Evolutionary conservation across 768 basidiomycete species (phyloP).

Genomic region (Termitomyces sp.): DNA sequence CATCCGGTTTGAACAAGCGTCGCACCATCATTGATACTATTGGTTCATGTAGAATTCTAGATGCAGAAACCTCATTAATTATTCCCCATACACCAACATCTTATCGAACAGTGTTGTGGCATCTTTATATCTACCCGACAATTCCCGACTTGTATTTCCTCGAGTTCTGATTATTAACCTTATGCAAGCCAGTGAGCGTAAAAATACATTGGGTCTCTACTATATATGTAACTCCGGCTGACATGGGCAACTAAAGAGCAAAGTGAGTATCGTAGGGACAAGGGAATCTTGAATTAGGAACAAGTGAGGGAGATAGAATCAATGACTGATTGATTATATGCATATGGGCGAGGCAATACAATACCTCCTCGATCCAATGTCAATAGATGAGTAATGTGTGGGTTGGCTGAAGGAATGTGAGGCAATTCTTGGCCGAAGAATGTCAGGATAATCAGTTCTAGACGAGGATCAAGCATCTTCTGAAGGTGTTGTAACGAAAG

Average conservation of each 20-base stretch:
- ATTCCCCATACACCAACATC: not conserved
- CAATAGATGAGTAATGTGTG: slow-evolving; percentile 25
- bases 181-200: slow-evolving; percentile 32
- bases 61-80: not conserved
- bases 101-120: not conserved
- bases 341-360: slow-evolving; percentile 33
- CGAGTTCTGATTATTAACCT: slow-evolving; percentile 14
- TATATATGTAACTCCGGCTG: slow-evolving; percentile 44
- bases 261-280: slow-evolving; percentile 31
- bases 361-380: slow-evolving; percentile 38
- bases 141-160: not conserved
- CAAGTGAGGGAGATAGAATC: slow-evolving; percentile 23
- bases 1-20: slow-evolving; percentile 83
- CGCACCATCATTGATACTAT: slow-evolving; percentile 57
- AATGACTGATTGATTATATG: slow-evolving; percentile 33
- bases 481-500: slow-evolving; percentile 44
- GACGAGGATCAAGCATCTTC: slow-evolving; percentile 36
- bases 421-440: slow-evolving; percentile 18
- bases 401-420: slow-evolving; percentile 15
- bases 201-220: slow-evolving; percentile 52
- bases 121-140: not conserved
- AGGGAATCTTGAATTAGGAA: slow-evolving; percentile 22
- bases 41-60: not conserved
- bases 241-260: slow-evolving; percentile 39
- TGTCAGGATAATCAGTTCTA: slow-evolving; percentile 14